Conservation (phyloP, 768 basidiomycete genomes). For the Lentinula edodes region DNA sequence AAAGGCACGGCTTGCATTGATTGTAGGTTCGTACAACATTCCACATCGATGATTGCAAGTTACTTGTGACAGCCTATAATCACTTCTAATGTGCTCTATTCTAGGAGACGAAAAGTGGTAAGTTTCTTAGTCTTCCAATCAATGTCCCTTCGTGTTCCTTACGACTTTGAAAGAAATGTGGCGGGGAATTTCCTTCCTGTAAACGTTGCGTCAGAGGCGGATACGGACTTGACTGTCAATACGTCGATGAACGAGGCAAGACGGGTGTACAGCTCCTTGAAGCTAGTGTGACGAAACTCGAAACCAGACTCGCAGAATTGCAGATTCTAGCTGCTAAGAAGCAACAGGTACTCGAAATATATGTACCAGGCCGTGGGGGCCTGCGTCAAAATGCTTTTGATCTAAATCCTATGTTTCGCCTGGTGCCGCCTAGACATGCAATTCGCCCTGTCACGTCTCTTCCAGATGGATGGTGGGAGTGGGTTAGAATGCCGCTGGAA, state of each 20-base stretch:
- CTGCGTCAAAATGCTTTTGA: conserved; percentile 5
- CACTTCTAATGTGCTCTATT: not conserved
- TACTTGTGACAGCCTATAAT: not conserved
- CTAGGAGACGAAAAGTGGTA: conserved; percentile 10
- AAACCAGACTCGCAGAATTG: conserved; percentile 25
- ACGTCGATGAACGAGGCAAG: conserved; percentile 27
- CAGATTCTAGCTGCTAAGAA: not conserved
- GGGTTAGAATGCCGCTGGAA: conserved; percentile 7
- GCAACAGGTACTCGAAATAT: not conserved
- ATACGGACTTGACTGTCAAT: conserved; percentile 39
- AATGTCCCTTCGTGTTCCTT: not conserved
- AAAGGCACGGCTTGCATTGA: not conserved
- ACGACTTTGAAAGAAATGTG: conserved; percentile 30
- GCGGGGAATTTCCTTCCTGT: conserved; percentile 36
- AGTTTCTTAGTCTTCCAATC: not conserved
- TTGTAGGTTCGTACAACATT: not conserved
- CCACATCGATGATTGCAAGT: conserved; percentile 9
- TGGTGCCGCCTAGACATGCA: not conserved
- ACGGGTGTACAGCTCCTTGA: conserved; percentile 34
- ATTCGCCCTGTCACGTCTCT: not conserved
- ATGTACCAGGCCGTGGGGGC: conserved; percentile 7
- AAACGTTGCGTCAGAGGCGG: conserved; percentile 31
- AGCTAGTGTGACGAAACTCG: conserved; percentile 30
- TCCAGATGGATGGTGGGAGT: conserved; percentile 11
- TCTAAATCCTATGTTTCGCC: not conserved